Evolutionary conservation across 169 alveolate genomes (phyloP).

Genomic region (Cryptosporidium sp.): DNA sequence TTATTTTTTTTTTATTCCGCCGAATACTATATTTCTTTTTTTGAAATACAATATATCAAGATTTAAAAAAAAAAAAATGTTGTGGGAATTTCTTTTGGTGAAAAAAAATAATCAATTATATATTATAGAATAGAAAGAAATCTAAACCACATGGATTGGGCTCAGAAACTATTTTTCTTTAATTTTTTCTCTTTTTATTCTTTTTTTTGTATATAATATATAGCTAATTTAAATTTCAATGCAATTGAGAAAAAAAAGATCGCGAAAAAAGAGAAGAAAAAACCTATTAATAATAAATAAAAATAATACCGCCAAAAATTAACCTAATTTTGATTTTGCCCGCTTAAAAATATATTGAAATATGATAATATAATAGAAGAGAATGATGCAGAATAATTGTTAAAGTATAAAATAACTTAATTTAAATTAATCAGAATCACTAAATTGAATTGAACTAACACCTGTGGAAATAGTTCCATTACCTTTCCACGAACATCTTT

Average conservation of each 20-base stretch:
- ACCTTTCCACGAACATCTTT: conserved; percentile 87
- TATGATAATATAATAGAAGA: neutral
- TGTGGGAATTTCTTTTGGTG: neutral
- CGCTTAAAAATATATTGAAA: neutral
- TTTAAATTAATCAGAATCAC: conserved; percentile 47
- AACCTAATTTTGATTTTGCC: neutral
- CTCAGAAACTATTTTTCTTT: neutral
- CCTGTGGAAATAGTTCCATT: conserved; percentile 78
- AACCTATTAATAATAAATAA: neutral
- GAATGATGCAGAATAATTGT: neutral
- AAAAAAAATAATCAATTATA: neutral
- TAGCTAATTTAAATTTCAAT: neutral
- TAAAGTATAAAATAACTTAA: neutral
- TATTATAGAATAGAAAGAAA: neutral
- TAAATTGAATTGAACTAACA: conserved; percentile 61
- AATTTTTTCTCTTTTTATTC: neutral
- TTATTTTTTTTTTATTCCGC: neutral
- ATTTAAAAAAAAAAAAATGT: neutral
- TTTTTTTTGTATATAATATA: neutral
- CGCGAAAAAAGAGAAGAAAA: neutral
- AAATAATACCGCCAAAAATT: neutral
- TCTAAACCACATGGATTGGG: conserved; percentile 1
- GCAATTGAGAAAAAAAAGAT: conserved; percentile 5
- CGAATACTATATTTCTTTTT: too few species aligned
- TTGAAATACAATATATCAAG: too few species aligned